These are phyloP conservation scores for Paramecium sonneborni DNA, from an alignment of 73 alveolate genomes.

Conservation along the genomic window DNA sequence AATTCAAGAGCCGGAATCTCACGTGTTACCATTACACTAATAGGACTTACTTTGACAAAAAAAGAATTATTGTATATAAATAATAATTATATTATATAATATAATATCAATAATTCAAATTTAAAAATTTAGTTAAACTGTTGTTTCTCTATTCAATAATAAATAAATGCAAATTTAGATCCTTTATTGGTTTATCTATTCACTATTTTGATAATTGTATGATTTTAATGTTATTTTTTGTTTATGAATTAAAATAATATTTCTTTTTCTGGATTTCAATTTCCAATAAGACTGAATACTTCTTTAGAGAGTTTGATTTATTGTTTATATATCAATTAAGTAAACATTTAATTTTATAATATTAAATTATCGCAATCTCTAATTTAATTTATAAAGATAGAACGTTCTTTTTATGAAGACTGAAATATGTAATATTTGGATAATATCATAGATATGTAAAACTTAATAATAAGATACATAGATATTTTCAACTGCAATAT, in stretches of 20 bases:
- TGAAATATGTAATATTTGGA: no score
- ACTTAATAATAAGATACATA: neutral
- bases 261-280: no score
- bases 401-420: no score
- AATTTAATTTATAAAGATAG: no score
- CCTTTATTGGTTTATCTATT: neutral
- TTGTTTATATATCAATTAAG: no score
- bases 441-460: no score
- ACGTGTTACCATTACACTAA: constrained; percentile 66
- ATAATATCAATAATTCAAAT: neutral
- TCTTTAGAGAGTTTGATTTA: no score
- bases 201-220: neutral
- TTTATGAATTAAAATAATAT: no score
- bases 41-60: constrained; percentile 23
- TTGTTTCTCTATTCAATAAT: neutral
- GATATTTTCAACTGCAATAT: neutral
- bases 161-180: neutral
- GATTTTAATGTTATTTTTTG: no score
- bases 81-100: neutral
- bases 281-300: no score
- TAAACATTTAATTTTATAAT: no score
- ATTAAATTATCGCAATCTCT: no score
- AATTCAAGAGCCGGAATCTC: constrained; percentile 66
- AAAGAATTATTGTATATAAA: neutral
- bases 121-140: neutral